Evolutionary conservation across 1,284 basidiomycete species (phyloP), one percentile per base, ranked within the genome.

Genomic region (Pisolithus thermaeus): DNA sequence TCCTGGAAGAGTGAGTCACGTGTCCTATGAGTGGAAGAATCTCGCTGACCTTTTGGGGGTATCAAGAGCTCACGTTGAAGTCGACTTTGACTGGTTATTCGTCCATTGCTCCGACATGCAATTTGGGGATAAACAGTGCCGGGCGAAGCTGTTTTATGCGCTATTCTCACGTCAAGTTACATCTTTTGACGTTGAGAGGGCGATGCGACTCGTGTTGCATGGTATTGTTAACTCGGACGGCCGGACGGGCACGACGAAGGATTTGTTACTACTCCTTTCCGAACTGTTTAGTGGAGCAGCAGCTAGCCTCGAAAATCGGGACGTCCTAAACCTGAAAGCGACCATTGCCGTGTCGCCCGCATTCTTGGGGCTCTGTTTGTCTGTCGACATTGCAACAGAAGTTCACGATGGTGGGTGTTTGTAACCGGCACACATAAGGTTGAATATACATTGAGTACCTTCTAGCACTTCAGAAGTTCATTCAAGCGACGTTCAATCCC

Each of bases 41-140:
- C 14, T 23, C 49, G 23, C 39, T 55, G 0, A 44, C 50, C 11
- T 5, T 27, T 43, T 14, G 18, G 4, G 18, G 28, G 16, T 32
- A 58, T 37, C 56, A 14, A 64, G 58, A 45, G 51, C 46, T 43
- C 40, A 36, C 18, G 1, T 51, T 12, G 52, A 55, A 8, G 52
- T 76, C 7, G 47, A 57, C 2, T 80, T 82, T 50, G 70, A 72
- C 14, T 71, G 68, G 58, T 54, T 83, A 20, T 77, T 78, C 56
- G 51, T 76, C 7, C 73, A 81, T 52, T 66, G 72, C 6, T 52
- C 58, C 2, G 55, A 59, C 36, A 43, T 30, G 43, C 43, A 54
- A 39, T 41, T 73, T 9, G 54, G 50, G 3, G 59, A 69, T n/a
- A 28, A 23, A n/a, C 38, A 47, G 7, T 56, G 51, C 25, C 59